Base-by-base conservation (phyloP, 2,329 filamentous ascomycete genomes). In the Colletotrichum tanaceti region DNA sequence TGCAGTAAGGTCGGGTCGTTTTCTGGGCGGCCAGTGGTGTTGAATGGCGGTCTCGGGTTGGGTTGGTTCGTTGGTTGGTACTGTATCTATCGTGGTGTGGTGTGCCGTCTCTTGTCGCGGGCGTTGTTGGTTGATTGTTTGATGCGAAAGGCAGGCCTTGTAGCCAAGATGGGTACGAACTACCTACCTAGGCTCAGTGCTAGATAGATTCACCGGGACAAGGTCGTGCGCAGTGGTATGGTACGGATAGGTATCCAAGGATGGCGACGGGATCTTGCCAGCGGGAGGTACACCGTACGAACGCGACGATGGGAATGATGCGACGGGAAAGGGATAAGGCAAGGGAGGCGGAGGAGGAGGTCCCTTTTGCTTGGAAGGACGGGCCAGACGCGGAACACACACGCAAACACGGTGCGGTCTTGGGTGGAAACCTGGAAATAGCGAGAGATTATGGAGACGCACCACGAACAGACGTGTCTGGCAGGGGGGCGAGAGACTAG, bases 61-160 rank as follows among this genome's bases (percentile, higher is more conserved):
- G 58, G 43, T 32, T 39, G 50, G n/a, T n/a, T n/a, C n/a, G n/a
- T n/a, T n/a, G n/a, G n/a, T n/a, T n/a, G 50, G 32, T 10, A 9
- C 39, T 53, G 53, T 55, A 39, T 53, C 28, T 63, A 20, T 58
- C 55, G 58, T 35, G 32, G 7, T 35, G 32, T 35, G 32, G n/a
- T n/a, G n/a, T n/a, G n/a, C n/a, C 32, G 32, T 35, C 32, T 35
- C 7, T 35, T 57, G 63, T 65, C 54, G 58, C 63, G 57, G 38
- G 58, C 50, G 50, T 58, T 55, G 63, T 52, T 63, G 60, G 53
- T 46, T 59, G 65, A 44, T 58, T 47, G 43, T 64, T 53, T 46
- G 28, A 39, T 64, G 46, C 20, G 13, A 49, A n/a, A 18, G 60
- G 46, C 64, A 18, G 60, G 46, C 64, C 52, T 20, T 50, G 58